A percentile compares a stretch with the other conserved stretches of the same genome.
Evolutionary conservation across 1,284 basidiomycete species (phyloP).

Genomic region (Ceratobasidium sp.): DNA sequence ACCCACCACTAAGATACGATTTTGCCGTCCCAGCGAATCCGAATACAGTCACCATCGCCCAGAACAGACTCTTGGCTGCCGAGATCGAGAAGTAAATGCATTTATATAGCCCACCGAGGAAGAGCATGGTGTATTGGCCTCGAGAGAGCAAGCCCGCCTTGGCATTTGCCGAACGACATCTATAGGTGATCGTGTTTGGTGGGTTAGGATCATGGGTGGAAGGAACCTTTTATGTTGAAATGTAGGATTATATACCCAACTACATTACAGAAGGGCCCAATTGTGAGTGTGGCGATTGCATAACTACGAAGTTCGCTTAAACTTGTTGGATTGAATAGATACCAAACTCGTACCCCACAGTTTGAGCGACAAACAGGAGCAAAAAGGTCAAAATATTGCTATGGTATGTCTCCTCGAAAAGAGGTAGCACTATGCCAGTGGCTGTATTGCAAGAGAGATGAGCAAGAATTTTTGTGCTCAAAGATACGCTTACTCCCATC

Average conservation of each 20-base stretch:
- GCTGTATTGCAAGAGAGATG: constrained; percentile 43
- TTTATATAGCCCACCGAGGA: constrained; percentile 54
- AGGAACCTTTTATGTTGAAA: constrained; percentile 54
- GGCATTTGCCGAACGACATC: not conserved
- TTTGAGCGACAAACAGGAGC: constrained; percentile 61
- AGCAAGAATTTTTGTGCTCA: not conserved
- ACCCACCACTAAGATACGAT: constrained; percentile 48
- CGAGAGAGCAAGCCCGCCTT: constrained; percentile 55
- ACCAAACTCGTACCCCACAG: constrained; percentile 55
- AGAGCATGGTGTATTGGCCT: constrained; percentile 54
- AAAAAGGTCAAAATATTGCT: constrained; percentile 61
- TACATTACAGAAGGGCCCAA: constrained; percentile 55
- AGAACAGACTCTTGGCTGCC: constrained; percentile 56
- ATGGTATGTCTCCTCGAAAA: constrained; percentile 59
- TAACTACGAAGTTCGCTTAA: constrained; percentile 51
- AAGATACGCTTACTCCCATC: constrained; percentile 58
- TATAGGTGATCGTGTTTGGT: constrained; percentile 32
- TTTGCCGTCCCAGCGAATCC: constrained; percentile 38
- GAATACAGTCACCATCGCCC: constrained; percentile 59
- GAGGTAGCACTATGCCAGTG: constrained; percentile 50
- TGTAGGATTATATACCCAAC: constrained; percentile 54
- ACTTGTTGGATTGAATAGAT: not conserved
- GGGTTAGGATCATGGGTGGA: constrained; percentile 33
- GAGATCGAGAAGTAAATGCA: constrained; percentile 59
- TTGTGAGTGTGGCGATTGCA: constrained; percentile 56